Base-by-base conservation (phyloP, 306 rosid species). In the Vicia villosa region DNA sequence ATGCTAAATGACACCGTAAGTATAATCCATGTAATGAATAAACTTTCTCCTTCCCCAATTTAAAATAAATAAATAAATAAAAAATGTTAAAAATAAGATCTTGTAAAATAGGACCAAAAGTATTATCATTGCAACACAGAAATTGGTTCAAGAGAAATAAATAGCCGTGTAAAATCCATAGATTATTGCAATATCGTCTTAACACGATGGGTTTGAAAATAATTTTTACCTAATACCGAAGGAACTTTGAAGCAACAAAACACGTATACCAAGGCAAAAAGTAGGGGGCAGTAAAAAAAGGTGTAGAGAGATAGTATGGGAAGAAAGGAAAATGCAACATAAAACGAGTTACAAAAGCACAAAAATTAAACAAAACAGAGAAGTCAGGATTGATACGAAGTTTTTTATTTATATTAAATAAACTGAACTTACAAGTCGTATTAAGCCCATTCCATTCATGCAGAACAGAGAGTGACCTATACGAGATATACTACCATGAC, bases 381-480 rank as follows among this genome's bases (percentile, higher is more conserved):
- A 26, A 54, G 13, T 19, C 30, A 7, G 26, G 41, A 49, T 22
- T 32, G 34, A 15, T 20, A 68, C 38, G 13, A 63, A 30, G 21
- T 0, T 56, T 56, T 78, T 20, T 2, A 26, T 58, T 47, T 10
- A 34, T 34, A 34, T 34, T 34, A 59, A 67, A 62, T 74, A 57
- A 63, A 61, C 50, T 60, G 36, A 66, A 41, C 13, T 60, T 19
- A 26, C 14, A 7, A 67, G 68, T 43, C 42, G 54, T 22, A 16
- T 45, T 21, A 49, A 63, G 26, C 51, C 15, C 57, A 20, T 7
- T 40, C 67, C 56, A 42, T 22, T 45, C 6, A 41, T 58, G 80
- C 60, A 70, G 60, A 60, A 28, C 32, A 30, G 14, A 36, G 20
- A 30, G n/a, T n/a, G 28, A 63, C 37, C 20, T 10, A 0, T 36